These are phyloP conservation scores for Cantharellus cinnabarinus DNA, from an alignment of 768 basidiomycete species.

Conservation along the genomic window DNA sequence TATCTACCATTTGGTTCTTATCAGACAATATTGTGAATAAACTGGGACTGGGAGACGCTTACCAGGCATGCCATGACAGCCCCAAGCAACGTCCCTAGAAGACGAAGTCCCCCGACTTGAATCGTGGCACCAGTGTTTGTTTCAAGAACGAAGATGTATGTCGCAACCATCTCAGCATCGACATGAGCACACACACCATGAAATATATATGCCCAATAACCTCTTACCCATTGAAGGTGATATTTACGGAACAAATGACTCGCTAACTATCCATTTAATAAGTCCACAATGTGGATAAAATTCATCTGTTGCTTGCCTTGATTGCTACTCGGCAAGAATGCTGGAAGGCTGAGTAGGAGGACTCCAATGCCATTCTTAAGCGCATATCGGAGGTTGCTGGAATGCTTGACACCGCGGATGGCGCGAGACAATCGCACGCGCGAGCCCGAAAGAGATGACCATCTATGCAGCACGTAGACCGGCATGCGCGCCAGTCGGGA, in stretches of 20 bases:
- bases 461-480: background rate
- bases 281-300: background rate
- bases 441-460: constrained; percentile 6
- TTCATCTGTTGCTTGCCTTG: background rate
- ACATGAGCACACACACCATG: background rate
- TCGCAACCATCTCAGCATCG: constrained; percentile 17
- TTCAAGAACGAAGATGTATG: constrained; percentile 31
- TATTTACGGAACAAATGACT: constrained; percentile 20
- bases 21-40: too few relatives aligned
- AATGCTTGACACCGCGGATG: constrained; percentile 18
- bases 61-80: constrained; percentile 19
- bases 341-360: constrained; percentile 22
- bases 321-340: constrained; percentile 23
- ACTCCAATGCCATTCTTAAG: constrained; percentile 28
- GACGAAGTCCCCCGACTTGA: constrained; percentile 18
- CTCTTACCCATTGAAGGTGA: constrained; percentile 27
- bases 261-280: constrained; percentile 12
- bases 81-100: constrained; percentile 19
- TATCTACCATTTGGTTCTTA: too few relatives aligned
- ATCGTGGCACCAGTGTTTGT: constrained; percentile 33
- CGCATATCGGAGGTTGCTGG: constrained; percentile 26
- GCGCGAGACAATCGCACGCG: constrained; percentile 23
- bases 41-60: constrained; percentile 2
- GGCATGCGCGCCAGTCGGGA: too few relatives aligned
- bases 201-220: background rate